phyloP scores from a whole-genome alignment of 2,329 filamentous ascomycete species.

The Fusarium sp. region DNA sequence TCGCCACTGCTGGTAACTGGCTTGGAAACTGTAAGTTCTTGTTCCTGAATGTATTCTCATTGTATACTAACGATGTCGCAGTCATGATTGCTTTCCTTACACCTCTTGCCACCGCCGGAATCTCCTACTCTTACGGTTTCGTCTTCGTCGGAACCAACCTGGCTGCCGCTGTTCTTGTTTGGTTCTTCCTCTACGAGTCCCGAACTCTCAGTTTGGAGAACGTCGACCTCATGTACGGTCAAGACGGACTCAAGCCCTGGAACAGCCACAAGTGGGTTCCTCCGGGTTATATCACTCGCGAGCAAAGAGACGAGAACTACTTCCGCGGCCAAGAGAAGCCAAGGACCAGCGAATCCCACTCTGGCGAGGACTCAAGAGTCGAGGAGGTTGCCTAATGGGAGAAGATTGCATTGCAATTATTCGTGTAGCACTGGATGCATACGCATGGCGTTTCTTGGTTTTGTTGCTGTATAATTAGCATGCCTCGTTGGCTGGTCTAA shows the following conservation, averaged over 20 bases:
- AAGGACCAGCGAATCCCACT: slow-evolving; percentile 44
- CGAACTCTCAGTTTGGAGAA: slow-evolving; percentile 78
- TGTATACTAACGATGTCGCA: slow-evolving; percentile 38
- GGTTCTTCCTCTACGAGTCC: slow-evolving; percentile 79
- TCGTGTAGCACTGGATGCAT: slow-evolving; percentile 26
- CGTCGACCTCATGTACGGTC: slow-evolving; percentile 79
- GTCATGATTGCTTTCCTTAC: slow-evolving; percentile 78
- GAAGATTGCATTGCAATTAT: background rate
- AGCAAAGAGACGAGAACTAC: slow-evolving; percentile 53
- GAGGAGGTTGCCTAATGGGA: slow-evolving; percentile 40
- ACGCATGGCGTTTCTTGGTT: slow-evolving; percentile 31
- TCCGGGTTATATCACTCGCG: slow-evolving; percentile 60
- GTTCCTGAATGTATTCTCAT: rapidly evolving
- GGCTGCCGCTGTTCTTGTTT: slow-evolving; percentile 71
- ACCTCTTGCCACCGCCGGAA: slow-evolving; percentile 73
- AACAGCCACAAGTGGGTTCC: slow-evolving; percentile 69
- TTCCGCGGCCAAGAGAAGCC: slow-evolving; percentile 48
- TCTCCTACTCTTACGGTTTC: slow-evolving; percentile 76
- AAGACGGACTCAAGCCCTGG: slow-evolving; percentile 72
- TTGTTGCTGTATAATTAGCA: slow-evolving; percentile 30
- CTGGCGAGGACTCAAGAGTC: slow-evolving; percentile 36
- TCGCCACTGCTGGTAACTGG: slow-evolving; percentile 71
- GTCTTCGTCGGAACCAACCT: slow-evolving; percentile 76
- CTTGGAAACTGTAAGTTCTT: slow-evolving; percentile 68
- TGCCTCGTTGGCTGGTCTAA: slow-evolving; percentile 2